Evolutionary conservation across 345 rosid genomes (phyloP).

Genomic region (Linum trigynum): DNA sequence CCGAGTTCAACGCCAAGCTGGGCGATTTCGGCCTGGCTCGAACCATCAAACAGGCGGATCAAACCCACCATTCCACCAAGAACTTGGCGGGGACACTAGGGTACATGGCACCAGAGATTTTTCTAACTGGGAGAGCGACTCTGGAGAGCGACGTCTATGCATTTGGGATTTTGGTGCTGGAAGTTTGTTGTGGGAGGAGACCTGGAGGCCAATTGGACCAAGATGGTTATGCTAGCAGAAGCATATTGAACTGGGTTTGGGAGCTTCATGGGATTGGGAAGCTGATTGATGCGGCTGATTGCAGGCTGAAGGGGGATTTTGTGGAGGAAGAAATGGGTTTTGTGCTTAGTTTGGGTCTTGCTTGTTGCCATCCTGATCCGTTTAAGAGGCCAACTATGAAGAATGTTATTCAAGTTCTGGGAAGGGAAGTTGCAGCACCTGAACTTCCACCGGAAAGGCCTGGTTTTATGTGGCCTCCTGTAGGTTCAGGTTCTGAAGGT

Average conservation of each 20-base stretch:
- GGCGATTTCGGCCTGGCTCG: slow-evolving; percentile 83
- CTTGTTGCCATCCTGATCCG: slow-evolving; percentile 78
- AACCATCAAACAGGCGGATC: slow-evolving; percentile 41
- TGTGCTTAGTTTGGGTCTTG: slow-evolving; percentile 49
- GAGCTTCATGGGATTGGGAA: slow-evolving; percentile 38
- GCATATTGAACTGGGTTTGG: slow-evolving; percentile 66
- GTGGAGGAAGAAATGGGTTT: slow-evolving; percentile 31
- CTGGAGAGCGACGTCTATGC: slow-evolving; percentile 61
- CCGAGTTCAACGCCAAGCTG: slow-evolving; percentile 39
- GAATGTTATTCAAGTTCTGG: slow-evolving; percentile 51
- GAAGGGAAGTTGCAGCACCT: slow-evolving; percentile 45
- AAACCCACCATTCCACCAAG: slow-evolving; percentile 63
- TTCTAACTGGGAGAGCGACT: slow-evolving; percentile 50
- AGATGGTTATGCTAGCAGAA: slow-evolving; percentile 33
- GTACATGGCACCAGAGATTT: slow-evolving; percentile 79
- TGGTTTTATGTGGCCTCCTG: slow-evolving; percentile 60
- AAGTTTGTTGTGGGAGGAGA: slow-evolving; percentile 51
- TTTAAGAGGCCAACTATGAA: slow-evolving; percentile 60
- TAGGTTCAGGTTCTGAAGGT: slow-evolving; percentile 48
- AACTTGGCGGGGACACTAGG: slow-evolving; percentile 69
- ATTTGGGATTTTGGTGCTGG: slow-evolving; percentile 54
- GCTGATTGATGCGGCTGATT: slow-evolving; percentile 46
- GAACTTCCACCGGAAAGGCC: slow-evolving; percentile 53
- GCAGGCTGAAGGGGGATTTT: slow-evolving; percentile 32
- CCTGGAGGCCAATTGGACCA: slow-evolving; percentile 27